These are phyloP conservation scores for Tulasnella sp. DNA, from an alignment of 768 basidiomycete species.

Conservation along the genomic window DNA sequence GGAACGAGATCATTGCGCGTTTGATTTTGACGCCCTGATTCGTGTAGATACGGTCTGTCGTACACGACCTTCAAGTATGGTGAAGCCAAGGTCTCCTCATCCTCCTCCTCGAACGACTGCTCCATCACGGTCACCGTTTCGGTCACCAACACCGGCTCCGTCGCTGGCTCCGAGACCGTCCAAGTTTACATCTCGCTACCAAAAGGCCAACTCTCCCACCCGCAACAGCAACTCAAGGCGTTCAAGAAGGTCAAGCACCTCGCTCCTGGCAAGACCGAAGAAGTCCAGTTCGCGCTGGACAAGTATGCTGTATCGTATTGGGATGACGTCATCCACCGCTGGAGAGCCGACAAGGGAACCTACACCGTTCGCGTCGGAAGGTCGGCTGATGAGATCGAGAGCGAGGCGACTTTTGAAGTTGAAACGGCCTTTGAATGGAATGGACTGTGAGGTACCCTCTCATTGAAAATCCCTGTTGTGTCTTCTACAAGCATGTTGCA, in stretches of 20 bases:
- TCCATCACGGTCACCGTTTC: slow-evolving; percentile 49
- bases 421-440: slow-evolving; percentile 66
- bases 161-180: slow-evolving; percentile 64
- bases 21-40: slow-evolving; percentile 37
- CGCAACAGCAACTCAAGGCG: slow-evolving; percentile 64
- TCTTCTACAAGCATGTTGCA: neutral
- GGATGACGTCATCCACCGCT: slow-evolving; percentile 52
- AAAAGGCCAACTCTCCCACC: slow-evolving; percentile 56
- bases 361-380: slow-evolving; percentile 57
- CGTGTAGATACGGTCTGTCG: slow-evolving; percentile 65
- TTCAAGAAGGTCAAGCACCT: slow-evolving; percentile 45
- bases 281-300: slow-evolving; percentile 44
- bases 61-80: slow-evolving; percentile 71
- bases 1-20: neutral
- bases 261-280: slow-evolving; percentile 42
- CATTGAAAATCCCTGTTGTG: neutral
- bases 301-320: slow-evolving; percentile 59
- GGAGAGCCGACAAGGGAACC: slow-evolving; percentile 57
- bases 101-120: slow-evolving; percentile 41
- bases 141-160: slow-evolving; percentile 59
- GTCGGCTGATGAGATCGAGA: slow-evolving; percentile 53
- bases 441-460: slow-evolving; percentile 50
- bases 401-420: slow-evolving; percentile 52
- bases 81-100: slow-evolving; percentile 45
- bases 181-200: slow-evolving; percentile 65